Percentiles rank a stretch among this genome's conserved stretches.
phyloP scores from a whole-genome alignment of 768 basidiomycete genomes.

The Suillus ampliporus region DNA sequence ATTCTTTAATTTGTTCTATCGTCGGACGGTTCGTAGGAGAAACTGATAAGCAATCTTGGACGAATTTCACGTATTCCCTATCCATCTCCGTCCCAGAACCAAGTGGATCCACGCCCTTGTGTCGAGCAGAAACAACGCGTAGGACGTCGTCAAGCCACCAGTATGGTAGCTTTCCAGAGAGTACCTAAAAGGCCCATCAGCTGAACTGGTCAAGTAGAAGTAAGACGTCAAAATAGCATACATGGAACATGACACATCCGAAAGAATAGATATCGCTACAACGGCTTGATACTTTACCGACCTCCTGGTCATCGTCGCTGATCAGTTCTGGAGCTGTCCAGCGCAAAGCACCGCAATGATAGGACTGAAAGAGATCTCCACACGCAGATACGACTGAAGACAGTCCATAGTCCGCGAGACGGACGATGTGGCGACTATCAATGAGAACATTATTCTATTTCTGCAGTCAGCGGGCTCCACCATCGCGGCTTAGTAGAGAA shows the following conservation, averaged over 20 bases:
- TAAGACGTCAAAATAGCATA: constrained; percentile 29
- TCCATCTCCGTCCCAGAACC: background rate
- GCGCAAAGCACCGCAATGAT: constrained; percentile 41
- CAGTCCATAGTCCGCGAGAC: constrained; percentile 50
- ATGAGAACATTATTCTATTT: constrained; percentile 33
- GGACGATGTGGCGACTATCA: constrained; percentile 41
- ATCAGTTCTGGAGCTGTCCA: constrained; percentile 50
- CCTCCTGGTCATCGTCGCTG: background rate
- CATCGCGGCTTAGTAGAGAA: background rate
- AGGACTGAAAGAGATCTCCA: background rate
- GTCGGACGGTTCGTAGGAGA: background rate
- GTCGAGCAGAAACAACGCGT: constrained; percentile 1
- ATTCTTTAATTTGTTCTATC: background rate
- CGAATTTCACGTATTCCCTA: background rate
- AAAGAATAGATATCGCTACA: constrained; percentile 50
- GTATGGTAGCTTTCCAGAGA: background rate
- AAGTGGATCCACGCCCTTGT: constrained; percentile 1
- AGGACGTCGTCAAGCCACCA: constrained; percentile 8
- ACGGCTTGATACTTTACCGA: background rate
- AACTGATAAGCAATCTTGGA: background rate
- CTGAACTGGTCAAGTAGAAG: constrained; percentile 19
- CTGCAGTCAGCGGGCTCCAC: background rate
- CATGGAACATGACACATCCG: constrained; percentile 40
- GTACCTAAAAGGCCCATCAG: constrained; percentile 2
- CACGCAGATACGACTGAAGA: constrained; percentile 37